phyloP scores from a whole-genome alignment of 768 basidiomycete species.

The Hericium rajendrae region DNA sequence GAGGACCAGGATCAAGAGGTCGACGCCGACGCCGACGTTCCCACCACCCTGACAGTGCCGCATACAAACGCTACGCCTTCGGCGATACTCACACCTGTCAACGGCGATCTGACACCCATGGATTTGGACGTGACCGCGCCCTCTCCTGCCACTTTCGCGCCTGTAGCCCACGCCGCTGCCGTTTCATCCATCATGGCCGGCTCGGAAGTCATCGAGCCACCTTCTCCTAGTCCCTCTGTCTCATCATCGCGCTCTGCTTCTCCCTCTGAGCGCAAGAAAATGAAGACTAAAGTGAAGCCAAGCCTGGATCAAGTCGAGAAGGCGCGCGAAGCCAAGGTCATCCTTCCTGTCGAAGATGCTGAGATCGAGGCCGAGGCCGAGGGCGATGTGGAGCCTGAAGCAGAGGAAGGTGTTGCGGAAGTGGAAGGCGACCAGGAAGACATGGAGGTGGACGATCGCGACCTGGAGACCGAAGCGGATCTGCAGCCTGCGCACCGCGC shows the following conservation, averaged over 20 bases:
- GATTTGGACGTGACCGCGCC: constrained; percentile 1
- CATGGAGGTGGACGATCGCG: constrained; percentile 19
- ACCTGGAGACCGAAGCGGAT: constrained; percentile 51
- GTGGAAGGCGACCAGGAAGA: constrained; percentile 11
- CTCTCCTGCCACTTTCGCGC: constrained; percentile 8
- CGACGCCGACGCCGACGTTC: constrained; percentile 19
- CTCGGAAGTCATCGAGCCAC: constrained; percentile 27
- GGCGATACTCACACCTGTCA: constrained; percentile 6
- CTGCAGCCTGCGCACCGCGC: constrained; percentile 74
- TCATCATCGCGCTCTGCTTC: constrained; percentile 27
- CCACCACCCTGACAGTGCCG: constrained; percentile 2
- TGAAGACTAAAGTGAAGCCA: not conserved
- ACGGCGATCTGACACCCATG: constrained; percentile 4
- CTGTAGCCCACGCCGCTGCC: constrained; percentile 28
- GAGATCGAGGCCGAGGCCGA: not conserved
- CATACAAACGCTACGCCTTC: constrained; percentile 3
- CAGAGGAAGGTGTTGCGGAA: constrained; percentile 11
- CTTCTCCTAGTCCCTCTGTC: constrained; percentile 27
- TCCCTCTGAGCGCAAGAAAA: not conserved
- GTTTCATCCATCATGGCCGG: constrained; percentile 43
- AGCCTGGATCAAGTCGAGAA: not conserved
- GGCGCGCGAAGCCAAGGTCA: not conserved
- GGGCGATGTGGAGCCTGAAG: not conserved
- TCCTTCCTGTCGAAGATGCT: not conserved
- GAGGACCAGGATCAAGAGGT: constrained; percentile 19